These are phyloP conservation scores for Fusarium goolgardi DNA, from an alignment of 2,329 filamentous ascomycete species.

Conservation along the genomic window DNA sequence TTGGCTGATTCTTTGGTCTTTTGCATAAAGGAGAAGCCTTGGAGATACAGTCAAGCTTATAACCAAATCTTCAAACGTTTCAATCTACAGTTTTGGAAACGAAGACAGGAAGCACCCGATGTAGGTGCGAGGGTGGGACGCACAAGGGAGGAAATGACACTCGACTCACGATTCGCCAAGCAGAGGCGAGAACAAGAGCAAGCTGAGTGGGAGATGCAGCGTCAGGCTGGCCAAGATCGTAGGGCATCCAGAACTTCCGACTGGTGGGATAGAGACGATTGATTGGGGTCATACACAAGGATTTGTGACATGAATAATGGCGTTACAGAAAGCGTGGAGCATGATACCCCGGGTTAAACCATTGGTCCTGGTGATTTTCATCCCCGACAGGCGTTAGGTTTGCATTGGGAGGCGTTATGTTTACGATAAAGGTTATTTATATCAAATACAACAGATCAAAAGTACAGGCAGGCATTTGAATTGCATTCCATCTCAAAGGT, in stretches of 20 bases:
- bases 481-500: not conserved
- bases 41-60: conserved; percentile 55
- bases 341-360: conserved; percentile 39
- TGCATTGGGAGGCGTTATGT: conserved; percentile 38
- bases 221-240: conserved; percentile 5
- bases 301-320: not conserved
- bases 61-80: conserved; percentile 21
- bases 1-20: conserved; percentile 76
- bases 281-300: not conserved
- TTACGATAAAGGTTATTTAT: conserved; percentile 6
- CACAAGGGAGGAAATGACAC: conserved; percentile 64
- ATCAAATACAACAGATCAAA: conserved; percentile 3
- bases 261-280: conserved; percentile 50
- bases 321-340: not conserved
- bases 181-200: conserved; percentile 61
- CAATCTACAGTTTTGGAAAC: conserved; percentile 32
- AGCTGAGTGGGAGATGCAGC: conserved; percentile 50
- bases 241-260: conserved; percentile 35
- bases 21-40: conserved; percentile 76
- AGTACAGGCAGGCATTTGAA: not conserved
- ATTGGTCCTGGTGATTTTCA: conserved; percentile 10
- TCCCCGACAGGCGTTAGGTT: conserved; percentile 12
- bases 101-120: conserved; percentile 10
- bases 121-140: conserved; percentile 53
- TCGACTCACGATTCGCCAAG: conserved; percentile 62